These are phyloP conservation scores for Croton laevigatus DNA, from an alignment of 441 rosid species.

Conservation along the genomic window DNA sequence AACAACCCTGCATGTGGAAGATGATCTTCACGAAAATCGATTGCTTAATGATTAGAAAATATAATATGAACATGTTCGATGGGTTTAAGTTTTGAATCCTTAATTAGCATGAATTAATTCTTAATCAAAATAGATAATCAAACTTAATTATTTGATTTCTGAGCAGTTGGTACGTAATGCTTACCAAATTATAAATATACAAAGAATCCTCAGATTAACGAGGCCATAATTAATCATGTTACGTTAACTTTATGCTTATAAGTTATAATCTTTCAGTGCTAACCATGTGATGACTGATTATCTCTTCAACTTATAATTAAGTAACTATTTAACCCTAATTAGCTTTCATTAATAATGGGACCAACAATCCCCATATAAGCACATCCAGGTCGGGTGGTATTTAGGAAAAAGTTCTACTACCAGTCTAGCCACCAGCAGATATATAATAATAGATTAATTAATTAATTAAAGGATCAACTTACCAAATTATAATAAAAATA, in stretches of 20 bases:
- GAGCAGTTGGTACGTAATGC: neutral
- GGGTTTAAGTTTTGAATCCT: neutral
- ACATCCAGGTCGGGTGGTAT: too few species aligned
- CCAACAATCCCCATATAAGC: neutral
- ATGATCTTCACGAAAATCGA: neutral
- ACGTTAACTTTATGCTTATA: too few species aligned
- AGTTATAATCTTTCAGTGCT: conserved; percentile 1
- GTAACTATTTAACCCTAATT: neutral
- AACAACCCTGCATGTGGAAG: conserved; percentile 10
- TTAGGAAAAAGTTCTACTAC: too few species aligned
- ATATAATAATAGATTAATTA: too few species aligned
- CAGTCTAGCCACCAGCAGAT: too few species aligned
- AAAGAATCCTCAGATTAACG: neutral
- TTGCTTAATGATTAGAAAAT: neutral
- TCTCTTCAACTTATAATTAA: too few species aligned
- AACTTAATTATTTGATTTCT: conserved; percentile 2
- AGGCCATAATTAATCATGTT: too few species aligned
- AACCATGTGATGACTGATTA: conserved; percentile 8
- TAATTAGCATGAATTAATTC: neutral
- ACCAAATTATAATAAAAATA: too few species aligned
- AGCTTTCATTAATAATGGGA: neutral
- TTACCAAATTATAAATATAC: neutral
- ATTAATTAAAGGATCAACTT: too few species aligned
- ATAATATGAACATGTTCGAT: neutral
- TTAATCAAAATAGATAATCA: neutral